A percentile compares a stretch with the other conserved stretches of the same genome.
Evolutionary conservation across 352 stramenopile genomes (phyloP).

Genomic region (Phytophthora sp.): DNA sequence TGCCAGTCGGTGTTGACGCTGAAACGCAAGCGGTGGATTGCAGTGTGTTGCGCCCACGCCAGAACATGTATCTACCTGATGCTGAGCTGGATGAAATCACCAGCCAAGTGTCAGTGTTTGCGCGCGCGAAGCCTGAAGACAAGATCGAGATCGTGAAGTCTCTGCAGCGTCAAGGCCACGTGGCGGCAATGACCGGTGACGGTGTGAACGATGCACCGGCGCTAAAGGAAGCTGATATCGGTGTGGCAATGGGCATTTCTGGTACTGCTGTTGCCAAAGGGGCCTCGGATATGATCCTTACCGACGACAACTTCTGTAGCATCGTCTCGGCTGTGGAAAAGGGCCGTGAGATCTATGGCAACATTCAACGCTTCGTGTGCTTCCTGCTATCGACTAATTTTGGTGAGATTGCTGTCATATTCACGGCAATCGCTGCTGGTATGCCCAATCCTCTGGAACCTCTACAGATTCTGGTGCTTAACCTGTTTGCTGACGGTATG

Average conservation of each 20-base stretch:
- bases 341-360: conserved; percentile 97
- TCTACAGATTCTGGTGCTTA: conserved; percentile 97
- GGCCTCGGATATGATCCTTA: conserved; percentile 97
- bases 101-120: conserved; percentile 89
- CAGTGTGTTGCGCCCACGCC: conserved; percentile 51
- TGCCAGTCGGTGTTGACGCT: conserved; percentile 53
- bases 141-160: conserved; percentile 96
- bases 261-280: conserved; percentile 98
- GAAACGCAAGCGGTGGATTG: conserved; percentile 72
- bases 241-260: conserved; percentile 96
- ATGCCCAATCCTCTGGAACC: conserved; percentile 92
- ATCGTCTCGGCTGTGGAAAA: conserved; percentile 97
- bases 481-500: conserved; percentile 97
- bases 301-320: conserved; percentile 98
- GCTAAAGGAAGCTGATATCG: conserved; percentile 96
- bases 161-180: conserved; percentile 82
- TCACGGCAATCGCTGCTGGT: conserved; percentile 64
- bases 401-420: conserved; percentile 91
- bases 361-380: conserved; percentile 97
- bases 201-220: conserved; percentile 98
- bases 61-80: conserved; percentile 56
- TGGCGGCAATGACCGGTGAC: conserved; percentile 97
- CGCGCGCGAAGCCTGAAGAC: conserved; percentile 94
- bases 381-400: conserved; percentile 98
- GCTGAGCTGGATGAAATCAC: conserved; percentile 89